Percentiles rank a stretch among this genome's conserved stretches.
phyloP scores from a whole-genome alignment of 2,329 filamentous ascomycete genomes.

The Balansia obtecta region DNA sequence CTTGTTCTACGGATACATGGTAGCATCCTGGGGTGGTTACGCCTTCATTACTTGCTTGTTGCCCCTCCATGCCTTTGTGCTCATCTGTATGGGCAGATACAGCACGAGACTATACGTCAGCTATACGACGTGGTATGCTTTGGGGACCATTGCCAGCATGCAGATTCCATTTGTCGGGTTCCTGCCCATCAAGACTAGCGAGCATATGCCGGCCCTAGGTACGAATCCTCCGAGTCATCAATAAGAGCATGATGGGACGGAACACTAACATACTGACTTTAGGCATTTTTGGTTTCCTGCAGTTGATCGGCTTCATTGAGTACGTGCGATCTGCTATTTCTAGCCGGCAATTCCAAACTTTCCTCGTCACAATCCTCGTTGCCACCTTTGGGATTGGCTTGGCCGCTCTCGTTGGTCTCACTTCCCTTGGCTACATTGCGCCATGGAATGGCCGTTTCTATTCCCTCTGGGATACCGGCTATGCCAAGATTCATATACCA shows the following conservation, averaged over 20 bases:
- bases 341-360: conserved; percentile 85
- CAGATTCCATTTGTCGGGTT: conserved; percentile 99
- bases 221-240: conserved; percentile 21
- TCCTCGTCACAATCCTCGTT: conserved; percentile 66
- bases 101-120: conserved; percentile 89
- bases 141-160: conserved; percentile 95
- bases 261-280: background rate
- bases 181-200: conserved; percentile 87
- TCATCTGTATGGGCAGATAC: conserved; percentile 94
- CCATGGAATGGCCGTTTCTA: conserved; percentile 99
- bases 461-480: conserved; percentile 96
- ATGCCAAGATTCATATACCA: conserved; percentile 97
- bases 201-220: conserved; percentile 97
- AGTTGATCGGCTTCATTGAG: conserved; percentile 84
- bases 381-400: conserved; percentile 62
- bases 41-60: conserved; percentile 98
- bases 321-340: conserved; percentile 82
- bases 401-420: conserved; percentile 70
- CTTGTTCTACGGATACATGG: conserved; percentile 99
- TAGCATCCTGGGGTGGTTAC: conserved; percentile 98
- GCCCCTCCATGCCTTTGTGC: conserved; percentile 83
- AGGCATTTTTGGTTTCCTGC: conserved; percentile 93
- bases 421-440: conserved; percentile 80
- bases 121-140: conserved; percentile 95
- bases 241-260: conserved; percentile 7